These are phyloP conservation scores for Cladophialophora bantiana DNA, from an alignment of 2,329 filamentous ascomycete genomes.

Conservation along the genomic window DNA sequence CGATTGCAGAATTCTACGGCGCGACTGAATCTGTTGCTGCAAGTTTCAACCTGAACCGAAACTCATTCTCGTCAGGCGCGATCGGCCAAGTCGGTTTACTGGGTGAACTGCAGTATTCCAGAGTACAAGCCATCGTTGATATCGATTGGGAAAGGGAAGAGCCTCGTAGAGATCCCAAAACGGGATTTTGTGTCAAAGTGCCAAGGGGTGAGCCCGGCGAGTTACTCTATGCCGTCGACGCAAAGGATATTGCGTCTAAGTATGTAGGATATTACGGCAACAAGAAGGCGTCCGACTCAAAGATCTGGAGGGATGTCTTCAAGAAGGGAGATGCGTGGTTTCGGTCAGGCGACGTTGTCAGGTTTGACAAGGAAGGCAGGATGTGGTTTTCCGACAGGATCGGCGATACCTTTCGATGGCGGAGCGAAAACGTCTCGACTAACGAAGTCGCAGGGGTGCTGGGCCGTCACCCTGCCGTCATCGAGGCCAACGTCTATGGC, in stretches of 20 bases:
- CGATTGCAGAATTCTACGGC: conserved; percentile 81
- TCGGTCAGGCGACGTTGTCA: conserved; percentile 70
- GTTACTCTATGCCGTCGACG: conserved; percentile 62
- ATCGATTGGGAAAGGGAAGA: conserved; percentile 47
- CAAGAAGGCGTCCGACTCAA: conserved; percentile 69
- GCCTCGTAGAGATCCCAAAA: conserved; percentile 71
- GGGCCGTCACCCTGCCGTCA: conserved; percentile 61
- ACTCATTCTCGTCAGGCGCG: too few species aligned
- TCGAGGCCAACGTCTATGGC: conserved; percentile 69
- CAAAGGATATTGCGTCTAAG: conserved; percentile 61
- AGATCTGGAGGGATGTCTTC: conserved; percentile 70
- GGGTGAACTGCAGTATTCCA: conserved; percentile 61
- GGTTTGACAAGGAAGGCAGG: conserved; percentile 67
- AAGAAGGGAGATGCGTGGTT: conserved; percentile 72
- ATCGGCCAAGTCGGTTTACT: conserved; percentile 71
- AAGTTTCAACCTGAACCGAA: conserved; percentile 72
- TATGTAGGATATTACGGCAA: conserved; percentile 76
- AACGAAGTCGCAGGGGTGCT: conserved; percentile 71
- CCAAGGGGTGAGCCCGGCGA: conserved; percentile 72
- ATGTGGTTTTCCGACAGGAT: conserved; percentile 75
- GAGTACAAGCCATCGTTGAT: too few species aligned
- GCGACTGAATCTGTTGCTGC: conserved; percentile 75
- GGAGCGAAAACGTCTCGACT: conserved; percentile 72
- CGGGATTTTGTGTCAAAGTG: conserved; percentile 70
- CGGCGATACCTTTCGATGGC: conserved; percentile 78